Conservation (phyloP, 495 filamentous ascomycete species). For the Rostrohypoxylon terebratum region DNA sequence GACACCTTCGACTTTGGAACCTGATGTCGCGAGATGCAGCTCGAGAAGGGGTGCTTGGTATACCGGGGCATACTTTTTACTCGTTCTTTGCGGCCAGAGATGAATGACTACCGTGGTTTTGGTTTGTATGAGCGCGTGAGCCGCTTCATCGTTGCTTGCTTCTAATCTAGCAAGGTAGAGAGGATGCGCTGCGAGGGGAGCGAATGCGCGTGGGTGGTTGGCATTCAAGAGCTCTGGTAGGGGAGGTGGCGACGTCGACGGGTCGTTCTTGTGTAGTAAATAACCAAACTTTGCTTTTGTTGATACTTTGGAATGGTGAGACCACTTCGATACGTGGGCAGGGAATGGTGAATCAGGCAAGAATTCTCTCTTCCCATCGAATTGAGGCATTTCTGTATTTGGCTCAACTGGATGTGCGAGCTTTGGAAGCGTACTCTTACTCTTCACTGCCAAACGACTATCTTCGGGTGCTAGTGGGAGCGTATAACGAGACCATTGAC, state of each 20-base stretch:
- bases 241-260: not conserved
- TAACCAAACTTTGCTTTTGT: constrained; percentile 58
- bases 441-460: not conserved
- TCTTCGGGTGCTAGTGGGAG: constrained; percentile 25
- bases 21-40: constrained; percentile 51
- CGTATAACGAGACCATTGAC: constrained; percentile 54
- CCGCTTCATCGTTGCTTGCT: not conserved
- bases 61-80: not conserved
- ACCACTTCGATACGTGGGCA: constrained; percentile 44
- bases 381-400: not conserved
- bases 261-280: constrained; percentile 48
- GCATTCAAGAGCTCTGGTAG: constrained; percentile 28
- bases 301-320: constrained; percentile 35
- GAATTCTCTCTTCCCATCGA: constrained; percentile 8
- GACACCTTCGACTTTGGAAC: constrained; percentile 39
- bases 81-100: constrained; percentile 32
- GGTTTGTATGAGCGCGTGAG: not conserved
- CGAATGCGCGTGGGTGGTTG: constrained; percentile 38
- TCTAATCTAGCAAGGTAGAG: constrained; percentile 41
- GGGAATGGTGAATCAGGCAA: not conserved
- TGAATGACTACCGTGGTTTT: constrained; percentile 33
- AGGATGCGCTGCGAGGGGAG: constrained; percentile 42
- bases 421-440: constrained; percentile 11
- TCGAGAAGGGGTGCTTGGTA: constrained; percentile 52
- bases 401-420: constrained; percentile 38